Conservation (phyloP, 2,329 filamentous ascomycete genomes). For the Sporothrix globosa region DNA sequence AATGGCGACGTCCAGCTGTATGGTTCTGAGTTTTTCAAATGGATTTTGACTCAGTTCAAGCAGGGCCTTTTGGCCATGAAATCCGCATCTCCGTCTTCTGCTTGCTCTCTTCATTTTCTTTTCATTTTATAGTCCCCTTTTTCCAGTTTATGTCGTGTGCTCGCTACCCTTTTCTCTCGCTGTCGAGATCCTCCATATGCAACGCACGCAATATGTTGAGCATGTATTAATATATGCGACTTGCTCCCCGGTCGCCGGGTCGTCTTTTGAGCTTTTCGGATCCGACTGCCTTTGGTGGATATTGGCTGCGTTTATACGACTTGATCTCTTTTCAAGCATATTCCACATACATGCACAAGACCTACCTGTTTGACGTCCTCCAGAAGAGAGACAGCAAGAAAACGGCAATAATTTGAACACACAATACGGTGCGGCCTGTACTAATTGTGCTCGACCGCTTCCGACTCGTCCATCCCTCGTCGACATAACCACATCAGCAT, state of each 20-base stretch:
- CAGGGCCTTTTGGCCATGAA: background rate
- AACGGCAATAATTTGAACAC: background rate
- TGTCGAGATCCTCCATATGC: background rate
- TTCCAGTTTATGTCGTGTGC: background rate
- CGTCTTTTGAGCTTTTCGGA: background rate
- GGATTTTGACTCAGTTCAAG: background rate
- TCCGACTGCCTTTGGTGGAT: background rate
- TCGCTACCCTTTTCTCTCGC: background rate
- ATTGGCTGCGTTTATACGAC: background rate
- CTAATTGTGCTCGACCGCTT: background rate
- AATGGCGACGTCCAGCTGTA: background rate
- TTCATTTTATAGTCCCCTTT: background rate
- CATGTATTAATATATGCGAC: conserved; percentile 21
- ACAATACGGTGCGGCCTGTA: background rate
- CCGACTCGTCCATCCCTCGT: background rate
- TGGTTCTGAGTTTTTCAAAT: background rate
- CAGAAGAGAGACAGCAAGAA: background rate
- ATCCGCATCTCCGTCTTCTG: background rate
- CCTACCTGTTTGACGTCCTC: background rate
- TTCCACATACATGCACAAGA: no score
- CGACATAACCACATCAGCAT: no score
- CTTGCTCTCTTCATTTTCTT: background rate
- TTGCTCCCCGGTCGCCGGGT: conserved; percentile 11
- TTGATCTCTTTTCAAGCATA: background rate
- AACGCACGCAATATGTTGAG: conserved; percentile 10